These are phyloP conservation scores for Penicillium verrucosum DNA, from an alignment of 2,329 filamentous ascomycete genomes.

Conservation along the genomic window DNA sequence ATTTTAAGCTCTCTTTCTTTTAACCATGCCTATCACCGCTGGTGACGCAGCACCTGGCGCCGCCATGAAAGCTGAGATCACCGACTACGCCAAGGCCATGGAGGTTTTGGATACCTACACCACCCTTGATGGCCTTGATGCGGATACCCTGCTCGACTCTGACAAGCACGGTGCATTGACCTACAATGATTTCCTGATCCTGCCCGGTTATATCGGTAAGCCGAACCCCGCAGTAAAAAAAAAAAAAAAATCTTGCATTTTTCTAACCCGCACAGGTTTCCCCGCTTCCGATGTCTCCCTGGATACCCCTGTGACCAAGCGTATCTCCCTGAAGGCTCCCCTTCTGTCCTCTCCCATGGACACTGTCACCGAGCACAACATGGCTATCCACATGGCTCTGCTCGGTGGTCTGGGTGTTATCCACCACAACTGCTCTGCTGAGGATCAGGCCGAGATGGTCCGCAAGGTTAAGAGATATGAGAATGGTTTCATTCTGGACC, in stretches of 20 bases:
- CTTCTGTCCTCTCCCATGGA: slow-evolving; percentile 99
- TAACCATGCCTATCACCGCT: slow-evolving; percentile 66
- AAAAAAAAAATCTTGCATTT: neutral
- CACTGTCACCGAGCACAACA: slow-evolving; percentile 98
- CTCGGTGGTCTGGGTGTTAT: slow-evolving; percentile 70
- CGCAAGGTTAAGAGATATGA: slow-evolving; percentile 98
- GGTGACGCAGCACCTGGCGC: slow-evolving; percentile 54
- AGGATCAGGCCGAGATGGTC: slow-evolving; percentile 97
- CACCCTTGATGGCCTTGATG: slow-evolving; percentile 78
- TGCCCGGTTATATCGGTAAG: slow-evolving; percentile 90
- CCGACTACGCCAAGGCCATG: slow-evolving; percentile 72
- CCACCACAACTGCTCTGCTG: slow-evolving; percentile 98
- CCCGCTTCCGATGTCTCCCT: slow-evolving; percentile 83
- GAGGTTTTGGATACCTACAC: slow-evolving; percentile 78
- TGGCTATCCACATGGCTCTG: slow-evolving; percentile 85
- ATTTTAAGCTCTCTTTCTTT: slow-evolving; percentile 31
- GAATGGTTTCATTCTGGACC: slow-evolving; percentile 97
- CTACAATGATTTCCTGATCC: slow-evolving; percentile 97
- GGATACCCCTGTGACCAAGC: slow-evolving; percentile 90
- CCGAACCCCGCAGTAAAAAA: slow-evolving; percentile 5
- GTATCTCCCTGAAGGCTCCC: slow-evolving; percentile 92
- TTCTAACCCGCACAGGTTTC: slow-evolving; percentile 58
- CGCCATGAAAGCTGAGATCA: slow-evolving; percentile 53
- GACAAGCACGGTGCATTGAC: slow-evolving; percentile 89
- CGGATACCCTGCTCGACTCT: slow-evolving; percentile 84